These are phyloP conservation scores for Dioscorea dumetorum DNA, from an alignment of 106 monocot species.

Conservation along the genomic window DNA sequence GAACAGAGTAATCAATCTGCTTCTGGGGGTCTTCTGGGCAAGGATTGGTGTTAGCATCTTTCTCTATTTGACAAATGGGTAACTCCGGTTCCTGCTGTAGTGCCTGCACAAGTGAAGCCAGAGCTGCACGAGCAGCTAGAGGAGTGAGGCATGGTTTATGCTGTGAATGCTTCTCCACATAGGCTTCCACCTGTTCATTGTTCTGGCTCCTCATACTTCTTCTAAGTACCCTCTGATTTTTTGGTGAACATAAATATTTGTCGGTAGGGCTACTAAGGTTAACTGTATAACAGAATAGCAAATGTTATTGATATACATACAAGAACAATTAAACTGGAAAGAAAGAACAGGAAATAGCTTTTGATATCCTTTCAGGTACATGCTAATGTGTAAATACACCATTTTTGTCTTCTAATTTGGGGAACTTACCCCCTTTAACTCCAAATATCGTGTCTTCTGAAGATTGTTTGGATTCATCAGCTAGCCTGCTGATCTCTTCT, in stretches of 20 bases:
- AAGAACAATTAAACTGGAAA: no score
- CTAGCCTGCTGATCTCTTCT: conserved; percentile 40
- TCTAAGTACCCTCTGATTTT: not conserved
- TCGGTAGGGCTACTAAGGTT: no score
- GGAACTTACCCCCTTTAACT: conserved; percentile 23
- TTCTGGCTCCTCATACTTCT: conserved; percentile 29
- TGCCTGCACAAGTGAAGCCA: conserved; percentile 50
- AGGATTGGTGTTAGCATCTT: not conserved
- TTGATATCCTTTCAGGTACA: no score
- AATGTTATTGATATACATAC: no score
- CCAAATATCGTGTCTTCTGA: conserved; percentile 13
- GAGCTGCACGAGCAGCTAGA: conserved; percentile 60
- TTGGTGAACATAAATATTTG: no score
- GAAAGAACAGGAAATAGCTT: no score
- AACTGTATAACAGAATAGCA: no score
- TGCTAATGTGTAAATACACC: no score
- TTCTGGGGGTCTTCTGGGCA: conserved; percentile 3
- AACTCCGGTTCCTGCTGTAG: conserved; percentile 16
- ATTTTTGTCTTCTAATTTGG: no score
- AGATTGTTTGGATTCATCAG: conserved; percentile 19
- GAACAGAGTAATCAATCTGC: not conserved
- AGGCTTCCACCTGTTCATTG: conserved; percentile 3
- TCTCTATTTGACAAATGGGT: not conserved
- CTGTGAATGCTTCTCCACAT: conserved; percentile 7
- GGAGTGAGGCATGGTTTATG: conserved; percentile 41